These are phyloP conservation scores for Blepharisma undulans DNA, from an alignment of 169 alveolate species.

Conservation along the genomic window DNA sequence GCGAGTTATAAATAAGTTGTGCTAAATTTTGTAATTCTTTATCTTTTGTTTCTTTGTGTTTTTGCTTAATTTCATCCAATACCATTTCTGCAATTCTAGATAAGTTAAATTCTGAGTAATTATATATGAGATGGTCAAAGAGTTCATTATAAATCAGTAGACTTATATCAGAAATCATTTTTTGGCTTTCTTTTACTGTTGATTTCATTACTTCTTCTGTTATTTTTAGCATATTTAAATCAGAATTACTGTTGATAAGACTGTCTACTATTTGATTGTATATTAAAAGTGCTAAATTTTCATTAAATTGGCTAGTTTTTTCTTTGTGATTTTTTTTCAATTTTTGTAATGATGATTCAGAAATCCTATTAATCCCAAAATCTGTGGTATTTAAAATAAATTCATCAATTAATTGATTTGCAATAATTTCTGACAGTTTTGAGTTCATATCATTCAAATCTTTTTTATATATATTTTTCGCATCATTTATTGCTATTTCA, in stretches of 20 bases:
- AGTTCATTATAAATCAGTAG: neutral
- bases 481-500: neutral
- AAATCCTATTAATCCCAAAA: neutral
- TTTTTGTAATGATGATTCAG: neutral
- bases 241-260: neutral
- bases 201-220: neutral
- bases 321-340: neutral
- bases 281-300: neutral
- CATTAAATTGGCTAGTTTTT: neutral
- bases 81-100: neutral
- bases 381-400: neutral
- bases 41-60: neutral
- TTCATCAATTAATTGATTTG: neutral
- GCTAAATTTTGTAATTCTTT: neutral
- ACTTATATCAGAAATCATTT: neutral
- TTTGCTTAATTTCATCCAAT: neutral
- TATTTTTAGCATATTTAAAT: neutral
- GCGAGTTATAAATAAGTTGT: neutral
- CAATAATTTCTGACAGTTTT: neutral
- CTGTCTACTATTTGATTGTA: neutral
- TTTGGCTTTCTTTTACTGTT: neutral
- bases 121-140: neutral
- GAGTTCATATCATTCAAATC: neutral
- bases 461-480: neutral
- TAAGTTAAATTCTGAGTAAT: neutral